A percentile compares a stretch with the other conserved stretches of the same genome.
Conservation (phyloP, 768 basidiomycete species). For the Leccinum truebloodii region DNA sequence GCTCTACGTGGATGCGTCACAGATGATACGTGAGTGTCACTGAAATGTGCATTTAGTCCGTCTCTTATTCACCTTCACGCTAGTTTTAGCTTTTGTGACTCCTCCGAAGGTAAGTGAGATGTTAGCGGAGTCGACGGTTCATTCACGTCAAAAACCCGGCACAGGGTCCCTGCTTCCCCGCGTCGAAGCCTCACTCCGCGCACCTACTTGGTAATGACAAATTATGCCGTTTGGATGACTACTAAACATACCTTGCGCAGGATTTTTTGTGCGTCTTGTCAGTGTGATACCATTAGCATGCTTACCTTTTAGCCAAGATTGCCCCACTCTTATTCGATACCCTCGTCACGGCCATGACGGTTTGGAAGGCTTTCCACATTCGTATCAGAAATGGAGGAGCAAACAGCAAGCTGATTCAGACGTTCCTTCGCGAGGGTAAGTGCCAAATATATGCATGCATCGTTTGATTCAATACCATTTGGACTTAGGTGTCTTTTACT, state of each 20-base stretch:
- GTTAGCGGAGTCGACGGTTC: not conserved
- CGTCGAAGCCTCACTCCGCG: conserved; percentile 80
- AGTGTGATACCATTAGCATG: not conserved
- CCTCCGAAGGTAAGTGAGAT: conserved; percentile 54
- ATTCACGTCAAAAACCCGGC: conserved; percentile 32
- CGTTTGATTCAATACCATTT: not conserved
- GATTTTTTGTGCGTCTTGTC: conserved; percentile 54
- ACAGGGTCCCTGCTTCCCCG: conserved; percentile 74
- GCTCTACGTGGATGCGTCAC: conserved; percentile 73
- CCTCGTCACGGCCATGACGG: conserved; percentile 76
- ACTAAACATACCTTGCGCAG: conserved; percentile 30
- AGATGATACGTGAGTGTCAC: conserved; percentile 65
- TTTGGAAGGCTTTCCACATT: conserved; percentile 77
- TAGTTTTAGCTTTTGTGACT: conserved; percentile 66
- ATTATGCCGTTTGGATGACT: not conserved
- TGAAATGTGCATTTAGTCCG: not conserved
- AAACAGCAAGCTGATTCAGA: conserved; percentile 78
- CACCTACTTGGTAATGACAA: conserved; percentile 67
- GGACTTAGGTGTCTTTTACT: conserved; percentile 69
- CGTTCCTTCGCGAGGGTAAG: conserved; percentile 78
- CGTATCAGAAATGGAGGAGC: conserved; percentile 74
- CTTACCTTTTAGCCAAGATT: conserved; percentile 47
- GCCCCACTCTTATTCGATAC: conserved; percentile 83
- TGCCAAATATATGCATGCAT: conserved; percentile 6
- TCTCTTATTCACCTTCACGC: conserved; percentile 12